A percentile compares a stretch with the other conserved stretches of the same genome.
Evolutionary conservation across 129 eudicot species (phyloP).

Genomic region (Chrysanthemum seticuspe): DNA sequence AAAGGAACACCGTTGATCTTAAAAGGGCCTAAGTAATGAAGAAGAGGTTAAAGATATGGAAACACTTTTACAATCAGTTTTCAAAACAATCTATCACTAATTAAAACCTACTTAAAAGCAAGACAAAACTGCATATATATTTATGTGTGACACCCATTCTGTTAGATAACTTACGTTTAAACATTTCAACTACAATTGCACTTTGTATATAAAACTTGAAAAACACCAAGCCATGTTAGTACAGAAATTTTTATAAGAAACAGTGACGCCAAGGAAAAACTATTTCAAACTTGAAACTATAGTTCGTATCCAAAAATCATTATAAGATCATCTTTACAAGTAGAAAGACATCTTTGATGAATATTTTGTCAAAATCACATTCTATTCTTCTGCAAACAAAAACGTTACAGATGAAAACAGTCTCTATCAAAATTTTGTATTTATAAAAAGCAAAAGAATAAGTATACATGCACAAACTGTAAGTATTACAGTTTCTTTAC

Average conservation of each 20-base stretch:
- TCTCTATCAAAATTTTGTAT: too few relatives aligned
- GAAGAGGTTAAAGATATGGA: background rate
- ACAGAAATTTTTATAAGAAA: background rate
- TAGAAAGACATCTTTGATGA: background rate
- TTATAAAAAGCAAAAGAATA: background rate
- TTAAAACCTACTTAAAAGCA: background rate
- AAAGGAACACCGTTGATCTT: slow-evolving; percentile 73
- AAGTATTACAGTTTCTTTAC: background rate
- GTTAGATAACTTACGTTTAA: background rate
- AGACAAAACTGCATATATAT: background rate
- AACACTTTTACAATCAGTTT: background rate
- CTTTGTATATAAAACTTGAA: background rate
- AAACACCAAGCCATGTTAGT: background rate
- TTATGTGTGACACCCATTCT: background rate
- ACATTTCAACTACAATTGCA: background rate
- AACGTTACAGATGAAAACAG: background rate
- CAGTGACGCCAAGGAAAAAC: background rate
- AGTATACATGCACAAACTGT: background rate
- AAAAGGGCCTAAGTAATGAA: slow-evolving; percentile 45
- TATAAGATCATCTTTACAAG: background rate
- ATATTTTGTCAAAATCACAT: background rate
- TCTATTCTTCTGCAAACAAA: background rate
- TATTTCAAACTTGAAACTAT: background rate
- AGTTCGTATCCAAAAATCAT: background rate
- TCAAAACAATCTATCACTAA: background rate